Evolutionary conservation across 2,329 filamentous ascomycete species (phyloP).

Genomic region (Claviceps monticola): DNA sequence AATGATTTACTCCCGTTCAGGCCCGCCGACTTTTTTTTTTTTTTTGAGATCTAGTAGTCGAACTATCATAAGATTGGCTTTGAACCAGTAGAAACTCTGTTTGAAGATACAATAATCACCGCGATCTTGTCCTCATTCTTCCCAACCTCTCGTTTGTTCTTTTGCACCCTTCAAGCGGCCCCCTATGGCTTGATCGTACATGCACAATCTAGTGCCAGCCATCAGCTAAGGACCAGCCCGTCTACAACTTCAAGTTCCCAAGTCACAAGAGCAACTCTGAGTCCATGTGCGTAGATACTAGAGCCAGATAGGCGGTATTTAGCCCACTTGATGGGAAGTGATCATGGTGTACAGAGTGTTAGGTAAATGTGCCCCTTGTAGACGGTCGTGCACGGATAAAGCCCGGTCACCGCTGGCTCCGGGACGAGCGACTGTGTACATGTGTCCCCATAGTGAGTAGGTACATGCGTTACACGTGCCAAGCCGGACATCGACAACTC

Average conservation of each 20-base stretch:
- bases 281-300: too few relatives aligned
- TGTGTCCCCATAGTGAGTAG: not conserved
- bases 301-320: too few relatives aligned
- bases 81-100: not conserved
- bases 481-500: not conserved
- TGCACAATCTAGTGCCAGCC: not conserved
- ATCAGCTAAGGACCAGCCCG: not conserved
- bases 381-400: constrained; percentile 3
- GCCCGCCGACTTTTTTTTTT: not conserved
- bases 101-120: not conserved
- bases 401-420: not conserved
- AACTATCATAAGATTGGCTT: not conserved
- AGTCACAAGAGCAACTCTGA: not conserved
- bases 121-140: not conserved
- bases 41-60: not conserved
- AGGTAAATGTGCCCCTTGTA: not conserved
- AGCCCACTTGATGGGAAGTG: too few relatives aligned
- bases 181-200: too few relatives aligned
- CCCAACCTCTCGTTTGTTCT: too few relatives aligned
- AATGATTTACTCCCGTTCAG: not conserved
- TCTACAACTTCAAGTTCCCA: too few relatives aligned
- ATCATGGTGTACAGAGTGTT: not conserved
- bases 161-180: too few relatives aligned
- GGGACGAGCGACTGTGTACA: not conserved
- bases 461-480: not conserved